Base-by-base conservation (phyloP, 768 basidiomycete species). In the Clitopilus hobsonii region DNA sequence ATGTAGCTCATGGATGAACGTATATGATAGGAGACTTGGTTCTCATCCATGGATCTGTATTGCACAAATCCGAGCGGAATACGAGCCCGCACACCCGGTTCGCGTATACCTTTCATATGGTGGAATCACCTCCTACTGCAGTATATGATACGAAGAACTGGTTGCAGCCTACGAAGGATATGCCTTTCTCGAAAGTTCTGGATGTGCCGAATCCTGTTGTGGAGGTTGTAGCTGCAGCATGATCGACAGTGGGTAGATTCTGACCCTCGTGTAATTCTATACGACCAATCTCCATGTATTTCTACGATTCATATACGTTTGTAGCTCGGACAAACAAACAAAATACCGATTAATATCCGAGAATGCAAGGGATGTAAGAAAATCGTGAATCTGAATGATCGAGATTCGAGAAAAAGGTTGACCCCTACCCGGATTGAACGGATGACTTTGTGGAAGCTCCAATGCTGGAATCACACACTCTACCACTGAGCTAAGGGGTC, bases 51-150 rank as follows among this genome's bases (percentile, higher is more conserved):
- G 97, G 97, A 8, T 79, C 82, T 20, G 93, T 98, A 1, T 72
- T 97, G 57, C 97, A 99, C 73, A 94, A 93, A 67, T 93, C 91
- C 0, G 91, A 92, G 65, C 82, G 83, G 53, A 99, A 99, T 67
- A 80, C 78, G 1, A 92, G 90, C 53, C 74, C 81, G 20, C 78
- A 85, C 57, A 92, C 92, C 1, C 81, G 97, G 54, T 91, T 86
- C 60, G 95, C 95, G 25, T 99, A 98, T 67, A 98, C 97, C 0
- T 98, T 97, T 69, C 95, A 94, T 61, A 92, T 93, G 91, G 86
- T 94, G 49, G 91, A 96, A 63, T 86, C 80, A 18, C 79, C 80
- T 36, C 86, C 83, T 22, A 71, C 79, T 61, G 89, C 84, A 6
- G 70, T 65, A 36, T 97, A 95, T 55, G 96, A 98, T 58, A 80